Base-by-base conservation (phyloP, 176 grass and related monocot species). In the Aegilops sharonensis region DNA sequence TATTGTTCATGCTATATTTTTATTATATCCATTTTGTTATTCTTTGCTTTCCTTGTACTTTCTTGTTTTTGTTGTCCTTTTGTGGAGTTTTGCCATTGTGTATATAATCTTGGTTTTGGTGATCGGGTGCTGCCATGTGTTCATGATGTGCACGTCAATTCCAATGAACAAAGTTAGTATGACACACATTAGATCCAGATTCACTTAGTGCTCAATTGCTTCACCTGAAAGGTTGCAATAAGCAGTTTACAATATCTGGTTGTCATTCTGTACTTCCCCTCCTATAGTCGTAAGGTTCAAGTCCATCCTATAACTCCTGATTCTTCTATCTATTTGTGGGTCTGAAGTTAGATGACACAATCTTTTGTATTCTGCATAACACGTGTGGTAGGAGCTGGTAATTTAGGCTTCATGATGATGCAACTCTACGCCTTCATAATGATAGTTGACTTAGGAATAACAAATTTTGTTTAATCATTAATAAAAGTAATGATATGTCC, bases 221-320 rank as follows among this genome's bases (percentile, higher is more conserved):
- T 72, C 45, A 20, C 17, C 68, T 89, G 15, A 21, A 72, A 89
- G 65, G 66, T 80, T 84, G 39, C 56, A 72, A 50, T 84, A n/a
- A 79, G 67, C 57, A 84, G 57, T 66, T 81, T 54, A 81, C 3
- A n/a, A 60, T 61, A 47, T 89, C 31, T 86, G 65, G 52, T 73
- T 65, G 30, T 42, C 59, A 63, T 62, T 76, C 72, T 71, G 45
- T 77, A 71, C 23, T 71, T 82, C 62, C 64, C 4, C 12, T 71
- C 36, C 42, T 73, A 27, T 60, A 40, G 39, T 77, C 25, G 13
- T 21, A 61, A 76, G 48, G n/a, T 72, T 72, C 27, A 50, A 88
- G 64, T 63, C 24, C 21, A 64, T 78, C 25, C 11, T 17, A 2
- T 57, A 18, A 37, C 39, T 70, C 61, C 35, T 83, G 35, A 68